Base-by-base conservation (phyloP, 345 rosid species). In the Hypericum androsaemum region DNA sequence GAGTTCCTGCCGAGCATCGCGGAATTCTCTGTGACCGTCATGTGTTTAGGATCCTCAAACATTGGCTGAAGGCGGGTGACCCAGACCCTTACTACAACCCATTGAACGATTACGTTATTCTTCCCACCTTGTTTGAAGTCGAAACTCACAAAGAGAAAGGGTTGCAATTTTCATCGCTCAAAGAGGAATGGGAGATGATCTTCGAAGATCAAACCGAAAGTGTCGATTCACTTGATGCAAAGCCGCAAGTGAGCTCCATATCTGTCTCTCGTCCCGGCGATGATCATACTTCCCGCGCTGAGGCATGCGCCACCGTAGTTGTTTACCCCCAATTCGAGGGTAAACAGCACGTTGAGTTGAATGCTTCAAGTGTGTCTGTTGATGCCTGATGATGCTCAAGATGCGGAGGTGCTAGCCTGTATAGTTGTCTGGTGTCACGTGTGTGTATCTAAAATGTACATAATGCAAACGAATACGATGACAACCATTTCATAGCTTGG, bases 31-130 rank as follows among this genome's bases (percentile, higher is more conserved):
- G 82, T 13, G 96, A 92, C 40, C 98, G 74, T 67, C 98, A 80
- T 41, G 78, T 92, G 17, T 92, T 87, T 54, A 72, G 96, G 32
- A 83, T 87, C 64, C 83, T 87, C 35, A 84, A 80, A 71, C 79
- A 81, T 60, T 92, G 98, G 98, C 76, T 92, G 36, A 84, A 75
- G 39, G 98, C 83, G 39, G 97, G 86, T 1, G 74, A 76, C 16
- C 72, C 81, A 0, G 98, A 92, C 42, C 98, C 98, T 0, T 82
- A 57, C 77, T 92, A 87, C 78, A 78, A 92, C 79, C 96, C 98
- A 0, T 41, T 82, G 52, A 87, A 87, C 38, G 98, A 87, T 35
- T 92, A 84, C 6, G 96, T 90, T 41, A 78, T 92, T 56, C 71
- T 92, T 12, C 96, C 96, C 11, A 74, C 88, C 5, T 56, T 75